These are phyloP conservation scores for Tylopilus orsonianus DNA, from an alignment of 1,284 basidiomycete species.

Conservation along the genomic window DNA sequence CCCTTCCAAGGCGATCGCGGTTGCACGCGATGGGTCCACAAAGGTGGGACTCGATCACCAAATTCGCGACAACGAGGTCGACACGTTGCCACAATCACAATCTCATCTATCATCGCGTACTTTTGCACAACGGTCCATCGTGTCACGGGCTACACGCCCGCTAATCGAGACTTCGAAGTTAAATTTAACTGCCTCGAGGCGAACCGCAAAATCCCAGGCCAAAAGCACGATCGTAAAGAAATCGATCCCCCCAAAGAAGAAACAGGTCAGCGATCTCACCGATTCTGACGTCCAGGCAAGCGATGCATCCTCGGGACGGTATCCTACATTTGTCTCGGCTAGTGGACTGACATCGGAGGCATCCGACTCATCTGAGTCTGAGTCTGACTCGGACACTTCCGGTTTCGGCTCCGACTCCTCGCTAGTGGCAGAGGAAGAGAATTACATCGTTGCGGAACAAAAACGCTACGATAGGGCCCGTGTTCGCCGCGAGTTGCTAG, in stretches of 20 bases:
- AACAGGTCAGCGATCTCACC: slow-evolving; percentile 35
- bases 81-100: slow-evolving; percentile 36
- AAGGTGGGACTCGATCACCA: slow-evolving; percentile 21
- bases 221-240: slow-evolving; percentile 44
- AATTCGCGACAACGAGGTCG: slow-evolving; percentile 32
- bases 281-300: slow-evolving; percentile 33
- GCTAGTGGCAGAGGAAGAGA: slow-evolving; percentile 62
- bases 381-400: slow-evolving; percentile 35
- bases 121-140: slow-evolving; percentile 20
- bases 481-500: slow-evolving; percentile 54
- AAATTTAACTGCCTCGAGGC: slow-evolving; percentile 38
- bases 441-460: slow-evolving; percentile 53
- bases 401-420: slow-evolving; percentile 56
- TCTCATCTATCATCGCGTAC: slow-evolving; percentile 32
- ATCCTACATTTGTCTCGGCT: slow-evolving; percentile 71
- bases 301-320: slow-evolving; percentile 40
- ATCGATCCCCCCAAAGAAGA: slow-evolving; percentile 33
- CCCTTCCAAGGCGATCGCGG: slow-evolving; percentile 46
- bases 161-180: slow-evolving; percentile 24
- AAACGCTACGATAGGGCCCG: slow-evolving; percentile 46
- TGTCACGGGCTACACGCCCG: slow-evolving; percentile 28
- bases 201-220: slow-evolving; percentile 35
- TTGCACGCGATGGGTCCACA: slow-evolving; percentile 28
- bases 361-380: slow-evolving; percentile 42
- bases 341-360: slow-evolving; percentile 51